Evolutionary conservation across 169 alveolate species (phyloP).

Genomic region (Eimeria praecox): DNA sequence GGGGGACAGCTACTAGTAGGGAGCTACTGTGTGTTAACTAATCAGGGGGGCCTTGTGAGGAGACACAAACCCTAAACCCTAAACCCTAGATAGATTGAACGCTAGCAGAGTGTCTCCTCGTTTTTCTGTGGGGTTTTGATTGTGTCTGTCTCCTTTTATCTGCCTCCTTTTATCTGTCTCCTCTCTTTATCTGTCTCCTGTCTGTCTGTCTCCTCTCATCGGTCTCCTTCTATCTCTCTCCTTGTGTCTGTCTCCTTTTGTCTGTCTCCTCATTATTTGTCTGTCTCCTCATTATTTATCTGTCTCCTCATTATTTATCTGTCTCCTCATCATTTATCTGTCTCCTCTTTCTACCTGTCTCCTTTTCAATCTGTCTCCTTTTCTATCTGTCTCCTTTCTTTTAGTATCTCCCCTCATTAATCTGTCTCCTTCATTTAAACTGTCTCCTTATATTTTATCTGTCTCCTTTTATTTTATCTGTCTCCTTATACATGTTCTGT

Average conservation of each 20-base stretch:
- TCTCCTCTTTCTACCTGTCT: too few relatives aligned
- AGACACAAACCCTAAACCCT: not conserved
- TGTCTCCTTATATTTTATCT: too few relatives aligned
- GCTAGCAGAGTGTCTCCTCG: too few relatives aligned
- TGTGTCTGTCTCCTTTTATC: too few relatives aligned
- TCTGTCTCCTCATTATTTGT: not conserved
- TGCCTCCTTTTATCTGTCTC: not conserved
- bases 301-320: not conserved
- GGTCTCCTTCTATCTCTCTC: not conserved
- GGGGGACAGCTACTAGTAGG: conserved; percentile 99
- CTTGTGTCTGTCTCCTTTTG: not conserved
- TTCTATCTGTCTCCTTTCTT: too few relatives aligned
- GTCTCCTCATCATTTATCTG: not conserved
- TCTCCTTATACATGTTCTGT: too few relatives aligned
- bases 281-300: not conserved
- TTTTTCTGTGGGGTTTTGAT: too few relatives aligned
- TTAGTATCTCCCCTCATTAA: too few relatives aligned
- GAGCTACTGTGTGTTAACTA: conserved; percentile 97
- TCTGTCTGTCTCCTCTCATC: not conserved
- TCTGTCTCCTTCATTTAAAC: too few relatives aligned
- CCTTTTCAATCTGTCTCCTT: too few relatives aligned
- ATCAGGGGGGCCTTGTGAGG: conserved; percentile 97
- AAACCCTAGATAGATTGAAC: not conserved
- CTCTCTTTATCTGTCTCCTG: too few relatives aligned
- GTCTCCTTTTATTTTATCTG: too few relatives aligned